phyloP scores from a whole-genome alignment of 2,329 filamentous ascomycete genomes.

The Ophiocordyceps robertsii region DNA sequence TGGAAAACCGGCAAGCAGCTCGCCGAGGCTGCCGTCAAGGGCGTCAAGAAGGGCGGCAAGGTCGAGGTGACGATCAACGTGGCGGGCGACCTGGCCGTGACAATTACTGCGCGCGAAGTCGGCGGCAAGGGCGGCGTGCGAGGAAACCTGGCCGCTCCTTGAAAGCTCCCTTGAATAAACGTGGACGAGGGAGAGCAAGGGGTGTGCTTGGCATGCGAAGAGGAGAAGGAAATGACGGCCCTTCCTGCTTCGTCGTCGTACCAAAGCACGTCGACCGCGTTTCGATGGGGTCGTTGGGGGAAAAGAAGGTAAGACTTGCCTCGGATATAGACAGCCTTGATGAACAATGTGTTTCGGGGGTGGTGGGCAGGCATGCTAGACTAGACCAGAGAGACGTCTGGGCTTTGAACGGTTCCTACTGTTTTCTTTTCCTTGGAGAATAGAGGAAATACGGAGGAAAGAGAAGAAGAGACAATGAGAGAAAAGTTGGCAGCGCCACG shows the following conservation, averaged over 20 bases:
- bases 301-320: neutral
- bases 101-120: constrained; percentile 71
- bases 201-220: neutral
- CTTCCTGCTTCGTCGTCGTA: too few species aligned
- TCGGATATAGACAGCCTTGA: constrained; percentile 1
- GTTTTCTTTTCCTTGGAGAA: neutral
- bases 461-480: too few species aligned
- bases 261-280: too few species aligned
- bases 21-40: constrained; percentile 74
- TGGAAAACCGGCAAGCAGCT: constrained; percentile 79
- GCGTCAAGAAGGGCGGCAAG: constrained; percentile 76
- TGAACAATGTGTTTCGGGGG: neutral
- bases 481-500: too few species aligned
- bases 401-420: neutral
- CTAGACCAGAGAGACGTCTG: neutral
- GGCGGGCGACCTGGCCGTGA: constrained; percentile 63
- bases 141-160: constrained; percentile 32
- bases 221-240: too few species aligned
- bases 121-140: constrained; percentile 77
- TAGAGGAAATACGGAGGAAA: neutral
- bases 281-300: too few species aligned
- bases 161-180: neutral
- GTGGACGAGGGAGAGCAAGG: neutral
- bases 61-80: constrained; percentile 92
- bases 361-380: neutral